Base-by-base conservation (phyloP, 495 filamentous ascomycete species). In the Aspergillus nidulans region DNA sequence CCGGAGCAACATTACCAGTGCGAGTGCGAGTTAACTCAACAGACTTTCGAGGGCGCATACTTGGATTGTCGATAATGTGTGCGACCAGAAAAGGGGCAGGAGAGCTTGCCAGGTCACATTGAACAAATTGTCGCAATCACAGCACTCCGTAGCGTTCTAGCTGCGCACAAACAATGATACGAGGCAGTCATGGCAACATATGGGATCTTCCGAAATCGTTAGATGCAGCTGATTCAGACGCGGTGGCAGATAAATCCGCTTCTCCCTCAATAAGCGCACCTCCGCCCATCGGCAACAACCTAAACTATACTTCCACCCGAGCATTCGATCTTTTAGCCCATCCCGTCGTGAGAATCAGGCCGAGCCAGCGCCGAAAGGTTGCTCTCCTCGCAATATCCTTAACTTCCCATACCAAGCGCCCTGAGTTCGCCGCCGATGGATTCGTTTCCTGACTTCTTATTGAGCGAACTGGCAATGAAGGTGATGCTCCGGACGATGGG, bases 1-100 rank as follows among this genome's bases (percentile, higher is more conserved):
- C 42, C 39, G 55, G n/a, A 59, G 58, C 42, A 61, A 55, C 25
- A 53, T 59, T 59, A 20, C 62, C 62, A 1, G 45, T 57, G 30
- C 53, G 62, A 15, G 34, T 45, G 20, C 62, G 58, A 4, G 24
- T 61, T 15, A 64, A 64, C 32, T 45, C 62, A 2, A 44, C 59
- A 5, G 62, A 64, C 41, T 15, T 56, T 13, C 62, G 62, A 24
- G 55, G 62, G 0, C 52, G 58, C 34, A 36, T 64, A 19, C 39
- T 49, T 30, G 62, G 62, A 10, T 64, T 52, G 41, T 57, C 3
- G 62, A 64, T 26, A 64, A 64, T 46, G 58, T 64, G 1, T 64
- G 61, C 53, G 58, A 64, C 32, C 62, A 61, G 48, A 64, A 55
- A 36, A 23, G 62, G 49, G 56, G 58, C 8, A 64, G 59, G 26